Evolutionary conservation across 176 grass and related monocot genomes (phyloP).

Genomic region (Triticum aestivum): DNA sequence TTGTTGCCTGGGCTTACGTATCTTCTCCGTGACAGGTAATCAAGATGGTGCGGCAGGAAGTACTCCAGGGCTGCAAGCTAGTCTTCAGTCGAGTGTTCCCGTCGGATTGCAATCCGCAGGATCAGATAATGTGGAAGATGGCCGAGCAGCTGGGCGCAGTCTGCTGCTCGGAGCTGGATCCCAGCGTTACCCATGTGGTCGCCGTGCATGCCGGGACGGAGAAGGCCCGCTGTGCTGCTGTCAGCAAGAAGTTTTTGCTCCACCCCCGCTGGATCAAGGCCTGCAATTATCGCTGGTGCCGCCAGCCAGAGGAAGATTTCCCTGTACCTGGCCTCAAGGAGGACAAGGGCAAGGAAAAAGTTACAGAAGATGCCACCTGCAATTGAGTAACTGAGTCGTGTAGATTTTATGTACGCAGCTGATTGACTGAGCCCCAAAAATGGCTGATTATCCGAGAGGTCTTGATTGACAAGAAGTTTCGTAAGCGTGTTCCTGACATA

Average conservation of each 20-base stretch:
- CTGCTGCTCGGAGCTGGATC: constrained; percentile 60
- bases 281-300: constrained; percentile 56
- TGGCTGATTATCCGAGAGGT: background rate
- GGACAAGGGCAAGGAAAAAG: constrained; percentile 3
- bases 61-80: constrained; percentile 72
- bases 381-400: background rate
- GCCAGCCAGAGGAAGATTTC: constrained; percentile 63
- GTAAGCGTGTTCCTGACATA: background rate
- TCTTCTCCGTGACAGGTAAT: constrained; percentile 48
- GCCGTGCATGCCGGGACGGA: constrained; percentile 49
- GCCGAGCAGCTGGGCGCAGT: constrained; percentile 72
- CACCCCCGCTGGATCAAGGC: constrained; percentile 73
- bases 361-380: background rate
- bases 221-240: constrained; percentile 58
- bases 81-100: constrained; percentile 83
- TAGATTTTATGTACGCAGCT: background rate
- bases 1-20: constrained; percentile 5
- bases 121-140: constrained; percentile 78
- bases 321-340: constrained; percentile 18
- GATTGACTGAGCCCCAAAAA: background rate
- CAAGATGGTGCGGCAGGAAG: constrained; percentile 51
- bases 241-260: constrained; percentile 73
- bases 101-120: constrained; percentile 16
- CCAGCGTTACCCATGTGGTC: constrained; percentile 62
- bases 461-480: background rate